phyloP scores from a whole-genome alignment of 805 yeast species.

The Saccharomycopsis vini region DNA sequence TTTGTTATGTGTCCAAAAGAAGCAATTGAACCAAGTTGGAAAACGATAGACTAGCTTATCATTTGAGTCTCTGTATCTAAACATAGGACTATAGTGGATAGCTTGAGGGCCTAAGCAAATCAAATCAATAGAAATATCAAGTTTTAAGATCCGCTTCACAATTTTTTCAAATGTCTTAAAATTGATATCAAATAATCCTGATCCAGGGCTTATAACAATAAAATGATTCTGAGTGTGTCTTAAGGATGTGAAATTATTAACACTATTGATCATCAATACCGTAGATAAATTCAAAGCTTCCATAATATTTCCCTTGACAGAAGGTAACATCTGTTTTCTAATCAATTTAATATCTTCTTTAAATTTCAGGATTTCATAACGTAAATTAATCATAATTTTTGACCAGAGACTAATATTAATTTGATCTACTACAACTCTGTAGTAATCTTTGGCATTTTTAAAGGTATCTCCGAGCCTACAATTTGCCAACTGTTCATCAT shows the following conservation, averaged over 20 bases:
- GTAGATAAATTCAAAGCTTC: constrained; percentile 85
- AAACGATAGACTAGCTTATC: constrained; percentile 58
- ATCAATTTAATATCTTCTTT: constrained; percentile 51
- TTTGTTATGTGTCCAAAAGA: constrained; percentile 58
- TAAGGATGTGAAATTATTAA: constrained; percentile 50
- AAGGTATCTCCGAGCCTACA: constrained; percentile 54
- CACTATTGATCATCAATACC: constrained; percentile 33
- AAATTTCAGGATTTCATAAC: constrained; percentile 79
- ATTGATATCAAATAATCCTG: constrained; percentile 90
- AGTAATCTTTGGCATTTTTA: constrained; percentile 64
- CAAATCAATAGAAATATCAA: constrained; percentile 83
- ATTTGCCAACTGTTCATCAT: constrained; percentile 20
- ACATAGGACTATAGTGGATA: constrained; percentile 81
- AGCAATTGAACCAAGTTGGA: constrained; percentile 93
- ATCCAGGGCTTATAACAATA: constrained; percentile 80
- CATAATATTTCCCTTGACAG: constrained; percentile 80
- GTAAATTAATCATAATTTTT: constrained; percentile 77
- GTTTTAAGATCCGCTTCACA: constrained; percentile 60
- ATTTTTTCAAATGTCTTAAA: constrained; percentile 66
- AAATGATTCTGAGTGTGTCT: constrained; percentile 89
- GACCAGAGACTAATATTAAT: constrained; percentile 85
- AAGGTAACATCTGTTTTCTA: constrained; percentile 61
- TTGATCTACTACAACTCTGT: constrained; percentile 91
- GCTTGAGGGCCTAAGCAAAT: constrained; percentile 89
- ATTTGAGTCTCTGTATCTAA: constrained; percentile 53